phyloP scores from a whole-genome alignment of 2,329 filamentous ascomycete species.

The Aureobasidium mangrovei region DNA sequence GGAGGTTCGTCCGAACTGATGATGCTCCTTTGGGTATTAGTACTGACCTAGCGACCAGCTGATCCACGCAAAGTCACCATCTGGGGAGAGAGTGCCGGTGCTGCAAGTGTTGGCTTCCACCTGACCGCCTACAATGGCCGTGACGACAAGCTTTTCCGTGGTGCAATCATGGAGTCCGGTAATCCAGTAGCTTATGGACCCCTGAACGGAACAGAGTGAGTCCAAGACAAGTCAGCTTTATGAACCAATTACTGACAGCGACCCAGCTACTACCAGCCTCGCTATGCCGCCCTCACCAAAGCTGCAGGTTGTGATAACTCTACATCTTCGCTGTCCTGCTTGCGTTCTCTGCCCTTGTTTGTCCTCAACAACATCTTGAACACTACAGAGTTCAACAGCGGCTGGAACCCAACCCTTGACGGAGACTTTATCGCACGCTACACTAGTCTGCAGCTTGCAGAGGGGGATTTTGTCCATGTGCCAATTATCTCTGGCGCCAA shows the following conservation, averaged over 20 bases:
- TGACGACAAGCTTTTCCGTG: constrained; percentile 40
- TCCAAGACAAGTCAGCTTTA: constrained; percentile 26
- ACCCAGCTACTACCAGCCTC: constrained; percentile 36
- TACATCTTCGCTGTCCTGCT: constrained; percentile 53
- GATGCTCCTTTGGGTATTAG: background rate
- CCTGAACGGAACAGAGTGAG: constrained; percentile 27
- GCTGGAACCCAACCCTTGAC: constrained; percentile 42
- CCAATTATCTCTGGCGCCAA: constrained; percentile 54
- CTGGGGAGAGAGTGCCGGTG: constrained; percentile 38
- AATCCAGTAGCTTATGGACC: constrained; percentile 26
- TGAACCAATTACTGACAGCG: constrained; percentile 18
- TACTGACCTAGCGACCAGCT: constrained; percentile 16
- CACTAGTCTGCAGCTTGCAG: constrained; percentile 45
- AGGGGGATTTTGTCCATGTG: constrained; percentile 54
- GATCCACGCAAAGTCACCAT: constrained; percentile 37
- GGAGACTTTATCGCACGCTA: constrained; percentile 47
- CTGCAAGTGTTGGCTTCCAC: constrained; percentile 35
- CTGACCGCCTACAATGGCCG: constrained; percentile 41
- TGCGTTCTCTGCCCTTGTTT: constrained; percentile 41
- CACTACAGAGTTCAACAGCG: constrained; percentile 25
- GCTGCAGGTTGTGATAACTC: constrained; percentile 51
- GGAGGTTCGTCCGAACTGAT: constrained; percentile 18
- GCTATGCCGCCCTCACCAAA: constrained; percentile 54
- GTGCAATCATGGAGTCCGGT: constrained; percentile 38
- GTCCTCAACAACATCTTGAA: constrained; percentile 25